Evolutionary conservation across 208 protist genomes (phyloP), one percentile per base, ranked within the genome.

Genomic region (Trypanosoma boissoni): DNA sequence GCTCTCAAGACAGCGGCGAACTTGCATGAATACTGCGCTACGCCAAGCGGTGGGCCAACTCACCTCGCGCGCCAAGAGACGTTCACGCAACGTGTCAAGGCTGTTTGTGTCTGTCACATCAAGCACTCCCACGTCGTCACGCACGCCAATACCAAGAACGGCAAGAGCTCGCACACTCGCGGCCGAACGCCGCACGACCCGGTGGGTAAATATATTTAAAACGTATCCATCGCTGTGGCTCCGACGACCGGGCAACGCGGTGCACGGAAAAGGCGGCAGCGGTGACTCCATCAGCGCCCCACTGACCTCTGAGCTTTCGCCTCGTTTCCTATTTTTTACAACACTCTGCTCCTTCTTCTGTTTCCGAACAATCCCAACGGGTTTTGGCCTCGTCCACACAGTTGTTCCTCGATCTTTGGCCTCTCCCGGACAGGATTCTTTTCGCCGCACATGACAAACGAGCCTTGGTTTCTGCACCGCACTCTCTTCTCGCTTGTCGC

Each of bases 121-220:
- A 20, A 95, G 77, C 41, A 83, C 69, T 0, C 73, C 78, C 21
- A 68, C 64, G 5, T 68, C 64, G 3, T 44, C 43, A 32, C 78
- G 45, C 2, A 90, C 71, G n/a, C 54, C 68, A 60, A 95, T 78
- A 20, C 88, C 88, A 14, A 92, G 21, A 16, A 87, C 41, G 0
- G 67, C 51, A 12, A 95, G 78, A 10, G 63, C 7, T 18, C 64
- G 73, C 3, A 95, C 60, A 31, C 58, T 72, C 4, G 73, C 27
- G 5, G 85, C 75, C 36, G 66, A 72, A 2, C 65, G 52, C 62
- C 76, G 73, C 9, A 72, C 74, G 12, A 95, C 74, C 43, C 88
- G 84, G 2, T 82, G 75, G 12, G 84, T 95, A 70, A 95, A 95
- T 23, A 90, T 61, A 62, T 95, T 95, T 59, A 80, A 91, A 4